These are phyloP conservation scores for Parasarocladium wereldwijsianum DNA, from an alignment of 2,329 filamentous ascomycete species.

Conservation along the genomic window DNA sequence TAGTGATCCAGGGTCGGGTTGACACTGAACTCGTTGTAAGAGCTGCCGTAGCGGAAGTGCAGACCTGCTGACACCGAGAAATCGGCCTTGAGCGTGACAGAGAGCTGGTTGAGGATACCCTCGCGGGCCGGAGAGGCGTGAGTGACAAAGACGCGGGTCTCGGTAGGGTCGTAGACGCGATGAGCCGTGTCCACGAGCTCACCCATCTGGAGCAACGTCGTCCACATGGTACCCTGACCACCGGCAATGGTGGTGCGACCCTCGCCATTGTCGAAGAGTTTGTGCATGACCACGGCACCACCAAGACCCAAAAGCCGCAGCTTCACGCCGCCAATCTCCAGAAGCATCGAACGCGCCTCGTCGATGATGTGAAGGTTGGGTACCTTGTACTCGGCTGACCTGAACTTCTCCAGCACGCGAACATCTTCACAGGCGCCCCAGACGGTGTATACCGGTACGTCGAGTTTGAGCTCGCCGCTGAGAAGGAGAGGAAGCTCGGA, in stretches of 20 bases:
- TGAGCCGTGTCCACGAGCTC: constrained; percentile 96
- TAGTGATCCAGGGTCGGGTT: constrained; percentile 98
- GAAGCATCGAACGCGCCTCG: constrained; percentile 86
- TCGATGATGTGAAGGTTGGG: constrained; percentile 97
- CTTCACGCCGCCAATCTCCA: constrained; percentile 93
- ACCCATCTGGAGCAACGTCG: constrained; percentile 92
- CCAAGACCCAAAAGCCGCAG: constrained; percentile 84
- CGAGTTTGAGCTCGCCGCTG: constrained; percentile 75
- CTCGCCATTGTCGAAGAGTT: constrained; percentile 97
- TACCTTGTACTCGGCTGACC: constrained; percentile 95
- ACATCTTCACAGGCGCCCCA: constrained; percentile 99
- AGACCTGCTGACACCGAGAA: constrained; percentile 96
- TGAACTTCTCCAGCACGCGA: constrained; percentile 89
- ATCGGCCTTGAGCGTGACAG: constrained; percentile 91
- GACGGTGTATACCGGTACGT: constrained; percentile 95
- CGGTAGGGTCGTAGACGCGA: constrained; percentile 93
- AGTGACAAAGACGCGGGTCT: constrained; percentile 92
- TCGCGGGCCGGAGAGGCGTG: constrained; percentile 94
- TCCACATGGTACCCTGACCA: constrained; percentile 99
- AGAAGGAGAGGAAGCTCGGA: constrained; percentile 87
- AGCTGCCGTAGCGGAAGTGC: constrained; percentile 97
- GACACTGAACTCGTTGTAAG: constrained; percentile 98
- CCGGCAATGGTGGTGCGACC: constrained; percentile 95
- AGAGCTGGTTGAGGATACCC: constrained; percentile 92
- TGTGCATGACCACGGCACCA: constrained; percentile 98